phyloP scores from a whole-genome alignment of 2,329 filamentous ascomycete species.

The Sclerotinia glacialis region DNA sequence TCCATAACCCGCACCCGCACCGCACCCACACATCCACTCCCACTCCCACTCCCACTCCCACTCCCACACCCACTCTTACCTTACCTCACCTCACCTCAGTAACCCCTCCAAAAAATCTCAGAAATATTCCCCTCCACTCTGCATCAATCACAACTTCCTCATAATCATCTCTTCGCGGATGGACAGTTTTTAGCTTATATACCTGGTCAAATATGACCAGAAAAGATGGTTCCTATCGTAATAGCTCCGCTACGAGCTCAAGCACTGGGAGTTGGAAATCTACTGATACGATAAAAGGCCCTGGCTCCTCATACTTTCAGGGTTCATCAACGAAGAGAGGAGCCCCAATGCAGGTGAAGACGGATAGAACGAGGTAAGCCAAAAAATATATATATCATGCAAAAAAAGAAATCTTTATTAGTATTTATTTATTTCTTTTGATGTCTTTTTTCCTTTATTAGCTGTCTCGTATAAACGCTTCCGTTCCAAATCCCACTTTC shows the following conservation, averaged over 20 bases:
- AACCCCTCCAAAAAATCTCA: constrained; percentile 13
- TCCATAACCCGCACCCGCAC: not conserved
- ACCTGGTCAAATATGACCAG: constrained; percentile 57
- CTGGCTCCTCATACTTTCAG: constrained; percentile 37
- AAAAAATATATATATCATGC: not conserved
- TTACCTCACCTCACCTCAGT: not conserved
- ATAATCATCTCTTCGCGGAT: constrained; percentile 25
- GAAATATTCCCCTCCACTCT: constrained; percentile 8
- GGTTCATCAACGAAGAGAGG: constrained; percentile 33
- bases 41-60: not conserved
- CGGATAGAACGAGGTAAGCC: constrained; percentile 46
- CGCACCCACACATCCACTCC: not conserved
- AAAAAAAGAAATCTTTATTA: constrained; percentile 8
- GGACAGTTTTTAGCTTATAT: constrained; percentile 33
- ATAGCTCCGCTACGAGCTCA: constrained; percentile 62
- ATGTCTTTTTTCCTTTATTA: constrained; percentile 6
- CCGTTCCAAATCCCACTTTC: not conserved
- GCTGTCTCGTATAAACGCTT: constrained; percentile 9
- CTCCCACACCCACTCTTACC: not conserved
- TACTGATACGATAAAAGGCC: constrained; percentile 57
- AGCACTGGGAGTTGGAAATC: constrained; percentile 66
- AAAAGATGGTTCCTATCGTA: constrained; percentile 60
- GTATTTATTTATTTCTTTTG: constrained; percentile 25
- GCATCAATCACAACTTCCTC: not conserved
- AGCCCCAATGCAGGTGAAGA: constrained; percentile 52